Base-by-base conservation (phyloP, 495 filamentous ascomycete species). In the Ascobolus immersus region DNA sequence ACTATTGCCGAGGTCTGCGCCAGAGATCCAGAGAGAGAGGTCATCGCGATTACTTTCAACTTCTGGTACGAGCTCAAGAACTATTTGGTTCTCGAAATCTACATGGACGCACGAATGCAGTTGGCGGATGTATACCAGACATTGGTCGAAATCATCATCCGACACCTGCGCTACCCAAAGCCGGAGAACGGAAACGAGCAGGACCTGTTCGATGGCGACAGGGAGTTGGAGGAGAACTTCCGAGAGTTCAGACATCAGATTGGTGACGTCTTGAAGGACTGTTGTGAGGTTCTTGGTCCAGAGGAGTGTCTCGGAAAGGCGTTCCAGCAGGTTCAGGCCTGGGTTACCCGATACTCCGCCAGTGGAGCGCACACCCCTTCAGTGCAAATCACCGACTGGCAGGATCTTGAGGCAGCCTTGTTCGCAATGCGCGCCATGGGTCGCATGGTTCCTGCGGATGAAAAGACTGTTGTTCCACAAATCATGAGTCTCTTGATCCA, bases 51-150 rank as follows among this genome's bases (percentile, higher is more conserved):
- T 38, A 99, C 86, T 1, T 94, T 94, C 52, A 67, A 69, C 33
- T 94, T 94, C 57, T 99, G 86, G 86, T 94, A 89, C 52, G 86
- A 99, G 51, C 57, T 99, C 34, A 99, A 99, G 58, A 80, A 91
- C 55, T 92, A 90, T 47, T 60, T 94, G 21, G 77, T 78, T 5
- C 53, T 94, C 21, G 82, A 92, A 5, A 72, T 70, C 38, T 94
- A 91, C 47, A 72, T 70, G n/a, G 62, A 79, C 36, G 74, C 82
- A 11, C 66, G 82, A 19, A 44, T 73, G 34, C 59, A 71, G 35
- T 73, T 72, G 40, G 59, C 72, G 21, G 75, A 81, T 37, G 59
- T 91, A 29, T 94, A 76, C 52, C 71, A 76, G 4, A 67, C 74
- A 48, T 58, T 99, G 20, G 82, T 94, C 29, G 81, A 93, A 50